Evolutionary conservation across 306 rosid genomes (phyloP).

Genomic region (Citrullus amarus): DNA sequence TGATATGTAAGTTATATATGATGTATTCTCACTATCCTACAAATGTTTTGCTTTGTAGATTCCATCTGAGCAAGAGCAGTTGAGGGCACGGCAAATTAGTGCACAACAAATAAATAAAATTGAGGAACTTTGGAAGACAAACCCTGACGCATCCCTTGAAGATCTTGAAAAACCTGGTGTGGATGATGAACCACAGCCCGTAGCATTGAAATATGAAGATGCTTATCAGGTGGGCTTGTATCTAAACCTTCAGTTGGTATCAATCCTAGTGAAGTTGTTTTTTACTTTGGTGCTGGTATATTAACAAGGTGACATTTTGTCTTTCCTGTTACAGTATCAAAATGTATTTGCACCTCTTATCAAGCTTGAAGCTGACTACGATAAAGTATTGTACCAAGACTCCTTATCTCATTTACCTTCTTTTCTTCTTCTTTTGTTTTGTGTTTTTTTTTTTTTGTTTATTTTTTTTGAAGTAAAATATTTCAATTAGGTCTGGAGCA

Average conservation of each 20-base stretch:
- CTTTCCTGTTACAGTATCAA: constrained; percentile 62
- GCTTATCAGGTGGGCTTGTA: constrained; percentile 73
- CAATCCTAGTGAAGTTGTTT: not conserved
- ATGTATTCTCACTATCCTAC: constrained; percentile 1
- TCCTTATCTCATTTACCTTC: not conserved
- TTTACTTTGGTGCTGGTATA: constrained; percentile 9
- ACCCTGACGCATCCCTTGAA: constrained; percentile 97
- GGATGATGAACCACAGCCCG: constrained; percentile 97
- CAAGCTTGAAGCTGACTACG: constrained; percentile 99
- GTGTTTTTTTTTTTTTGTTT: not conserved
- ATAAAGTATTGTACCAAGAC: constrained; percentile 45
- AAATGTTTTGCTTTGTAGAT: constrained; percentile 40
- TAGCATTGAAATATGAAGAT: constrained; percentile 91
- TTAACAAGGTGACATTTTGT: constrained; percentile 14
- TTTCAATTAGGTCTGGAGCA: not conserved
- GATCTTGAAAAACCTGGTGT: constrained; percentile 99
- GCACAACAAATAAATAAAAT: constrained; percentile 99
- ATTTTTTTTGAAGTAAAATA: not conserved
- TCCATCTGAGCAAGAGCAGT: constrained; percentile 97
- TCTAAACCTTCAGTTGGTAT: not conserved
- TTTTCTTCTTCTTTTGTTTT: not conserved
- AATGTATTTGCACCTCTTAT: constrained; percentile 99
- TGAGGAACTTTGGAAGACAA: constrained; percentile 97
- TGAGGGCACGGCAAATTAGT: constrained; percentile 99
- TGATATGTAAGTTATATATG: not conserved